Percentiles rank a stretch among this genome's conserved stretches.
Conservation (phyloP, 2,329 filamentous ascomycete species). For the Ophiocordyceps australis region DNA sequence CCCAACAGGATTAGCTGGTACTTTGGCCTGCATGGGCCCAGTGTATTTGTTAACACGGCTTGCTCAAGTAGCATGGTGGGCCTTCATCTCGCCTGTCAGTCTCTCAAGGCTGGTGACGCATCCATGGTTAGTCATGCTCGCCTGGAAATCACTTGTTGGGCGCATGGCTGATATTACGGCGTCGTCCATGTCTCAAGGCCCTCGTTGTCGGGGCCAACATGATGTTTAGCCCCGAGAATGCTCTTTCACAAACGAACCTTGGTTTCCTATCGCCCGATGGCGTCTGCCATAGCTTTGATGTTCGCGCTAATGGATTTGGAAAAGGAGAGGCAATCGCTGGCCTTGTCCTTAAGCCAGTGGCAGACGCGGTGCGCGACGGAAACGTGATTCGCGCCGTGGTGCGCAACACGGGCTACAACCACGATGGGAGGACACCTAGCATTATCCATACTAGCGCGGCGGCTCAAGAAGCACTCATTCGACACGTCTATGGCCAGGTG, state of each 20-base stretch:
- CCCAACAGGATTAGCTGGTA: constrained; percentile 18
- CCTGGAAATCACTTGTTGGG: no score
- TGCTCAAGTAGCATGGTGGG: constrained; percentile 13
- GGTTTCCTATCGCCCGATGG: constrained; percentile 8
- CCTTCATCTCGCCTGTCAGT: constrained; percentile 9
- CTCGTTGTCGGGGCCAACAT: constrained; percentile 8
- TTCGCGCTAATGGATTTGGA: constrained; percentile 12
- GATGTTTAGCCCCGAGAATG: constrained; percentile 5
- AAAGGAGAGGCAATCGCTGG: constrained; percentile 7
- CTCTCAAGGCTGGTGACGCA: constrained; percentile 3
- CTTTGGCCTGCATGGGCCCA: constrained; percentile 14
- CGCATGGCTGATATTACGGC: no score
- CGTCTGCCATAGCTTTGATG: constrained; percentile 13
- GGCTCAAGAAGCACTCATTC: constrained; percentile 22
- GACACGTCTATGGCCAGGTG: constrained; percentile 16
- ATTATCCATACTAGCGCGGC: constrained; percentile 19
- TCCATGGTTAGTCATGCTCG: constrained; percentile 4
- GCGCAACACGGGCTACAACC: not conserved
- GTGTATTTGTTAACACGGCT: constrained; percentile 14
- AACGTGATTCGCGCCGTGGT: not conserved
- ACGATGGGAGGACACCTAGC: not conserved
- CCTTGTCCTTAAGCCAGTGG: not conserved
- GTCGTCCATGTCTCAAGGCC: no score
- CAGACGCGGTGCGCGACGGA: not conserved
- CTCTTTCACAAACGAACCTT: constrained; percentile 3